Percentiles rank a stretch among this genome's conserved stretches.
Evolutionary conservation across 176 grass and related monocot species (phyloP).

Genomic region (Saccharum officinarum): DNA sequence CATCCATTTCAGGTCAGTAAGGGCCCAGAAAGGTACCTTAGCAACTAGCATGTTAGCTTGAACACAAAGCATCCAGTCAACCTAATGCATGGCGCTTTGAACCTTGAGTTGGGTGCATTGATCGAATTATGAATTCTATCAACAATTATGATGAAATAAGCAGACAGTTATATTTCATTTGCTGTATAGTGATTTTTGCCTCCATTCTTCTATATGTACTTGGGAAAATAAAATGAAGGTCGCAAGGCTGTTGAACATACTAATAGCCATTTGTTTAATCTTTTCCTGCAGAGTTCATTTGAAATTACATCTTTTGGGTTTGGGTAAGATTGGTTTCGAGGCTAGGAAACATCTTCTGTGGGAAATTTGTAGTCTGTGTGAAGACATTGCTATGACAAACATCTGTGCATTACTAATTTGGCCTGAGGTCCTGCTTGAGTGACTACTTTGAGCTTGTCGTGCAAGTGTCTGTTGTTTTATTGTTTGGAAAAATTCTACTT

Average conservation of each 20-base stretch:
- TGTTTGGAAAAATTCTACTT: not conserved
- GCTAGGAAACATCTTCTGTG: not conserved
- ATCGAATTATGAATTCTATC: not conserved
- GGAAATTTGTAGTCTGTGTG: constrained; percentile 1
- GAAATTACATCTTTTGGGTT: constrained; percentile 56
- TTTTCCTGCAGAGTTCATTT: too few relatives aligned
- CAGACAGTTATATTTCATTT: constrained; percentile 13
- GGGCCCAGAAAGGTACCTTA: not conserved
- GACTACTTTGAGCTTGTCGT: constrained; percentile 32
- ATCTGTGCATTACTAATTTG: constrained; percentile 57
- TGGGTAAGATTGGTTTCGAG: constrained; percentile 45
- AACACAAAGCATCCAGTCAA: not conserved
- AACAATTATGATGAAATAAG: not conserved
- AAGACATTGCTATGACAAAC: constrained; percentile 5
- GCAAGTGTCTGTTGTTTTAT: too few relatives aligned
- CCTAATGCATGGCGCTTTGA: not conserved
- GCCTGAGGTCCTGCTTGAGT: constrained; percentile 63
- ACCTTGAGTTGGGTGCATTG: not conserved
- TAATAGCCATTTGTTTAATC: too few relatives aligned
- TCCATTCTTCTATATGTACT: not conserved
- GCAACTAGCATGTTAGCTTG: constrained; percentile 10
- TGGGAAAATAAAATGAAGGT: too few relatives aligned
- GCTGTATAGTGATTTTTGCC: not conserved
- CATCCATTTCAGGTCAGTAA: constrained; percentile 65
- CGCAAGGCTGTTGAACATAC: too few relatives aligned